These are phyloP conservation scores for Neonectria punicea DNA, from an alignment of 2,329 filamentous ascomycete genomes.

Conservation along the genomic window DNA sequence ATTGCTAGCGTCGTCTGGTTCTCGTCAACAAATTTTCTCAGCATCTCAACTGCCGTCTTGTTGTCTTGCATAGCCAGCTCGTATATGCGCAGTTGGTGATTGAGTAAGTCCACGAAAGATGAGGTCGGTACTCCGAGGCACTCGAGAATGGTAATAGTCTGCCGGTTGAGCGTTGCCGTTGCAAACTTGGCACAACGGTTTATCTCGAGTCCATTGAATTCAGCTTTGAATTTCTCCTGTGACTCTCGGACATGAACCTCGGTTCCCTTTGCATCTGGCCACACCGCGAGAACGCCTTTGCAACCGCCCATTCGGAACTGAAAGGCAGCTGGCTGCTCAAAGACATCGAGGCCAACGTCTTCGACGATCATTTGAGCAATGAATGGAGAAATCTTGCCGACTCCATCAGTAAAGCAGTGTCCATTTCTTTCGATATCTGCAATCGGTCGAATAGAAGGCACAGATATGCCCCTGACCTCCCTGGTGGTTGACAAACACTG, in stretches of 20 bases:
- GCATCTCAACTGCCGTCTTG: conserved; percentile 70
- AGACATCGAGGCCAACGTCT: conserved; percentile 71
- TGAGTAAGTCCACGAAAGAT: conserved; percentile 75
- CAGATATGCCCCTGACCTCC: conserved; percentile 72
- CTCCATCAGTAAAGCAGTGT: conserved; percentile 87
- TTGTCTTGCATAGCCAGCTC: conserved; percentile 76
- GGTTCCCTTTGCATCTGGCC: conserved; percentile 71
- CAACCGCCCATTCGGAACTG: conserved; percentile 94
- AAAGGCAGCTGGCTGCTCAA: conserved; percentile 78
- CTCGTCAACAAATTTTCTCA: conserved; percentile 83
- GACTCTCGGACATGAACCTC: conserved; percentile 84
- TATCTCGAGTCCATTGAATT: conserved; percentile 81
- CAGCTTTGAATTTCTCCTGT: conserved; percentile 85
- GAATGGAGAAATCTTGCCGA: conserved; percentile 88
- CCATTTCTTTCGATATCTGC: conserved; percentile 76
- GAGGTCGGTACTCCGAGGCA: conserved; percentile 75
- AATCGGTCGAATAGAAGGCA: conserved; percentile 69
- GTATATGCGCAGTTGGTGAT: conserved; percentile 74
- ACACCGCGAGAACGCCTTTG: conserved; percentile 87
- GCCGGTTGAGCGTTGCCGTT: conserved; percentile 84
- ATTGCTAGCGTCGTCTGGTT: conserved; percentile 82
- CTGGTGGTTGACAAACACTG: conserved; percentile 97
- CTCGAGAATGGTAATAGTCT: conserved; percentile 88
- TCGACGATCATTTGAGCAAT: conserved; percentile 78
- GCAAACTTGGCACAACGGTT: conserved; percentile 83